phyloP scores from a whole-genome alignment of 371 early-diverging fungal species.

The Rhizopus sp. region DNA sequence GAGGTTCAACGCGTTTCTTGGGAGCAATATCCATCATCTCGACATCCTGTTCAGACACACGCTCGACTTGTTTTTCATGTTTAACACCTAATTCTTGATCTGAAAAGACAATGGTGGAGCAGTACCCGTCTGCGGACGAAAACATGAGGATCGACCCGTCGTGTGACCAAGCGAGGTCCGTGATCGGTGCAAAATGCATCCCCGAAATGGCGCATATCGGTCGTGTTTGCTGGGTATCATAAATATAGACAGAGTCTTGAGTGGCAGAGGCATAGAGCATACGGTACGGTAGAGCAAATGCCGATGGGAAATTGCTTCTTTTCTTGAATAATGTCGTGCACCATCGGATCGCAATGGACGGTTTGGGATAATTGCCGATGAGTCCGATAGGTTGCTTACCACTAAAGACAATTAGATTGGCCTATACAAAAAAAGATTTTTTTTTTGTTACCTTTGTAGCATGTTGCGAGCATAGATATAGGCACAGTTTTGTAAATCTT shows the following conservation, averaged over 20 bases:
- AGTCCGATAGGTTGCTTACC: conserved; percentile 67
- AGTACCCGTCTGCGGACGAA: conserved; percentile 89
- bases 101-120: conserved; percentile 79
- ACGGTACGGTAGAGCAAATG: conserved; percentile 70
- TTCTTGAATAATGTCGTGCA: conserved; percentile 59
- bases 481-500: conserved; percentile 38
- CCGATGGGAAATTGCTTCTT: conserved; percentile 23
- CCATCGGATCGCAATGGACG: conserved; percentile 81
- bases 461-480: conserved; percentile 44
- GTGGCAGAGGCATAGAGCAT: conserved; percentile 86
- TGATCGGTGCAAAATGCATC: conserved; percentile 88
- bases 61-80: conserved; percentile 21
- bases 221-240: conserved; percentile 78
- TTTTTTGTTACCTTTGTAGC: conserved; percentile 26
- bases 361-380: conserved; percentile 74
- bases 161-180: conserved; percentile 86
- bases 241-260: conserved; percentile 82
- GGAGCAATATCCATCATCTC: conserved; percentile 34
- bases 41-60: conserved; percentile 18
- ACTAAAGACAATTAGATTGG: neutral
- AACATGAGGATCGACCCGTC: conserved; percentile 77
- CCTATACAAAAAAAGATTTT: neutral
- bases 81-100: conserved; percentile 57
- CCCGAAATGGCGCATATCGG: conserved; percentile 79
- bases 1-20: neutral